Evolutionary conservation across 176 grass and related monocot species (phyloP).

Genomic region (Microstegium vimineum): DNA sequence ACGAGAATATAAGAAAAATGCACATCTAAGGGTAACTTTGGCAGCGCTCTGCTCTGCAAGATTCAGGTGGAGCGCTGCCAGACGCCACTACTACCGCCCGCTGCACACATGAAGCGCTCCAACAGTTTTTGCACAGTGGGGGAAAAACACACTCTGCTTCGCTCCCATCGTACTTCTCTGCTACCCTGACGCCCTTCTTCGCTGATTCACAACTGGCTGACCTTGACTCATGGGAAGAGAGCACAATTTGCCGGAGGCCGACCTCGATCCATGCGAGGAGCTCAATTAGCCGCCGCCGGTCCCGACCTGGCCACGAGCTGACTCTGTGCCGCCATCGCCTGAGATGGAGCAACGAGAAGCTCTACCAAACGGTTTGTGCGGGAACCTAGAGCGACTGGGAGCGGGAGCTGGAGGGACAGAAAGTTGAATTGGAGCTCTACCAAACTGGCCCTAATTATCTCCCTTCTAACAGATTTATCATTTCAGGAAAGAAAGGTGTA

Average conservation of each 20-base stretch:
- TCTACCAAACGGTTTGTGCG: neutral
- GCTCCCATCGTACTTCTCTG: neutral
- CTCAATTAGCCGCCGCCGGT: neutral
- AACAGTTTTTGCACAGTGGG: neutral
- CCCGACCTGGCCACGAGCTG: neutral
- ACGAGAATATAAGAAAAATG: slow-evolving; percentile 1
- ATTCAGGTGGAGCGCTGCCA: neutral
- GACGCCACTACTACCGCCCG: neutral
- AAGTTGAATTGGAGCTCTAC: neutral
- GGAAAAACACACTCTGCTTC: neutral
- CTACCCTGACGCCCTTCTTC: neutral
- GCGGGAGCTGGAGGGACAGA: neutral
- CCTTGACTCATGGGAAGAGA: neutral
- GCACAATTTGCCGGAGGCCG: neutral
- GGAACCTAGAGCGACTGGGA: neutral
- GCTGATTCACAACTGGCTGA: neutral
- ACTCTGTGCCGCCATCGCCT: neutral
- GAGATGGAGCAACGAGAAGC: neutral
- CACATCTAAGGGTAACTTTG: neutral
- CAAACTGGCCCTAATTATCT: neutral
- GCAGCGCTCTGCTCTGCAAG: neutral
- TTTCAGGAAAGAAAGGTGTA: neutral
- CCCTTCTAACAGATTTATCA: neutral
- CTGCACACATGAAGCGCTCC: neutral
- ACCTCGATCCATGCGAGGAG: neutral